phyloP scores from a whole-genome alignment of 768 basidiomycete species.

The Fomitopsis pulvina region DNA sequence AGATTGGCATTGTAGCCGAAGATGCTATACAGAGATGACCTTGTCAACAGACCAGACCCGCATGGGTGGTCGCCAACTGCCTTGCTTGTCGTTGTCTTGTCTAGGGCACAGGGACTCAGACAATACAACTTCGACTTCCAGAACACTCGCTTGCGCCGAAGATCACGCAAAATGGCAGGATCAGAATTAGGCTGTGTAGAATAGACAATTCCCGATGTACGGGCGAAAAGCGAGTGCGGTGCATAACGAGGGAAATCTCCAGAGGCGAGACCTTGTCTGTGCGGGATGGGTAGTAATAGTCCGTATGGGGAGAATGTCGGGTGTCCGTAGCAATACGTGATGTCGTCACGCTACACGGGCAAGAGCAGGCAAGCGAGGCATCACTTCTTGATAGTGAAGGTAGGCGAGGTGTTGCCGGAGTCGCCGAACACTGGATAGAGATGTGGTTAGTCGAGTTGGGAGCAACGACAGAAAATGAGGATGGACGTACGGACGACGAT shows the following conservation, averaged over 20 bases:
- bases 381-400: constrained; percentile 25
- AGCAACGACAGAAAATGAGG: not conserved
- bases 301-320: not conserved
- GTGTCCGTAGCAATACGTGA: not conserved
- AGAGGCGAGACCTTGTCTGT: too few species aligned
- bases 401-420: constrained; percentile 31
- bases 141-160: too few species aligned
- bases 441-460: not conserved
- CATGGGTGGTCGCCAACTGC: too few species aligned
- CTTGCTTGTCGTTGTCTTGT: too few species aligned
- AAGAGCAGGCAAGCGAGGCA: not conserved
- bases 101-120: too few species aligned
- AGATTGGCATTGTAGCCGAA: too few species aligned
- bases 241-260: not conserved
- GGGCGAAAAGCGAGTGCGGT: not conserved
- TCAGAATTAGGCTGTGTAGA: not conserved
- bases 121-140: too few species aligned
- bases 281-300: not conserved
- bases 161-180: too few species aligned
- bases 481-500: constrained; percentile 36
- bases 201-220: not conserved
- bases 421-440: constrained; percentile 38
- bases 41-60: too few species aligned
- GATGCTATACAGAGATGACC: too few species aligned
- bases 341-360: not conserved